Evolutionary conservation across 2,329 filamentous ascomycete species (phyloP), one percentile per base, ranked within the genome.

Genomic region (Chalaropsis ovoidea): DNA sequence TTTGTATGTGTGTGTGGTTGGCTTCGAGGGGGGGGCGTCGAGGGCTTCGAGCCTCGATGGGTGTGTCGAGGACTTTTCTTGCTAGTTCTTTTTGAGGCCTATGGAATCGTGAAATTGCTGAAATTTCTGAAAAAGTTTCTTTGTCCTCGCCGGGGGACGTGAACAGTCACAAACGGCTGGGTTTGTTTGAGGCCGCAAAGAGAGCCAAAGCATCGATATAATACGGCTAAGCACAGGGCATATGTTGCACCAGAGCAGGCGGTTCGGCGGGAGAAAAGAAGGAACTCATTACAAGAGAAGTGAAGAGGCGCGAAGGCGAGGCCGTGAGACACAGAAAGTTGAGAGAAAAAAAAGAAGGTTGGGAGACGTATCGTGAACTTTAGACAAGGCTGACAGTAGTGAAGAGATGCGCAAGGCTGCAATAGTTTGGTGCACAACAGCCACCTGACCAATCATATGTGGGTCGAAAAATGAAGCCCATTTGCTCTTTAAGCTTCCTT

Each of bases 131-230:
- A 31, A 31, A 31, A 6, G 31, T 6, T 31, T 31, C 31, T 2
- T 31, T 31, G 31, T 31, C 6, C 31, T 31, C 31, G 31, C 31
- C 3, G 31, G 31, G 31, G 31, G 31, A 15, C 43, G 19, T 19
- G 15, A 17, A 49, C 19, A 10, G 13, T 15, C 5, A 24, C 11
- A 49, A 49, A 49, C 2, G 3, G 1, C 19, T 11, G 47, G 19
- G 47, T 10, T 24, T 49, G 47, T 24, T 49, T 49, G 47, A 49
- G 47, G 47, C 47, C 47, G n/a, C n/a, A 49, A 49, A 49, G 19
- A 49, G 22, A 49, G 47, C 47, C n/a, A 49, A 7, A 49, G 47
- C 47, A n/a, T n/a, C n/a, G n/a, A n/a, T 17, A 19, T 15, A 13
- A 22, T 17, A 49, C n/a, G 47, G 47, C 47, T 49, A 10, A 22